A percentile compares a stretch with the other conserved stretches of the same genome.
Conservation (phyloP, 352 stramenopile species). For the Peronospora belbahrii region DNA sequence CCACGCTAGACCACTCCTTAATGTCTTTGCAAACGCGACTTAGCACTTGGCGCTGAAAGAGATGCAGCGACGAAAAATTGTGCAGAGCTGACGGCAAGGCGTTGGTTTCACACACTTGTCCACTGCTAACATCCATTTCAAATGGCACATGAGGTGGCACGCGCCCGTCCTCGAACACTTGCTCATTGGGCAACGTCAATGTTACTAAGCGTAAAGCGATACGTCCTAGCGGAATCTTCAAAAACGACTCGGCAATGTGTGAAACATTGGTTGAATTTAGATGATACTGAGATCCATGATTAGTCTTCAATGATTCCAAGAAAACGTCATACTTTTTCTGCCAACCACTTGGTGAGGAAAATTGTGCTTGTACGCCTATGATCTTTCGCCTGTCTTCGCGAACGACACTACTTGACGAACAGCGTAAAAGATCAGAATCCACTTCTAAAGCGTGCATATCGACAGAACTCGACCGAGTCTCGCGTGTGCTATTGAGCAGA, state of each 20-base stretch:
- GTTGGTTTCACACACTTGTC: constrained; percentile 10
- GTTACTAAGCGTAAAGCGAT: constrained; percentile 72
- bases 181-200: constrained; percentile 70
- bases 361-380: constrained; percentile 16
- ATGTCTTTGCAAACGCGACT: constrained; percentile 60
- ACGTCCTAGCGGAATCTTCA: constrained; percentile 26
- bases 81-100: constrained; percentile 27
- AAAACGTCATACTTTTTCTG: constrained; percentile 33
- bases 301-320: constrained; percentile 32
- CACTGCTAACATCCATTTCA: constrained; percentile 40
- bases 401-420: constrained; percentile 47
- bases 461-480: constrained; percentile 17
- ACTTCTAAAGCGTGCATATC: constrained; percentile 7
- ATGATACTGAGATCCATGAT: constrained; percentile 2
- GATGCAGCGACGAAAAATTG: constrained; percentile 51
- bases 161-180: constrained; percentile 40
- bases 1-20: constrained; percentile 77
- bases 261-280: constrained; percentile 23
- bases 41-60: constrained; percentile 71
- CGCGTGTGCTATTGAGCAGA: constrained; percentile 33
- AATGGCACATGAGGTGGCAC: constrained; percentile 37
- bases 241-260: constrained; percentile 52
- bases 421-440: constrained; percentile 19
- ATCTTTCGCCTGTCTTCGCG: constrained; percentile 36
- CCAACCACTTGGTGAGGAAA: constrained; percentile 16